Conservation (phyloP, 768 basidiomycete genomes). For the Mycena olivaceomarginata region DNA sequence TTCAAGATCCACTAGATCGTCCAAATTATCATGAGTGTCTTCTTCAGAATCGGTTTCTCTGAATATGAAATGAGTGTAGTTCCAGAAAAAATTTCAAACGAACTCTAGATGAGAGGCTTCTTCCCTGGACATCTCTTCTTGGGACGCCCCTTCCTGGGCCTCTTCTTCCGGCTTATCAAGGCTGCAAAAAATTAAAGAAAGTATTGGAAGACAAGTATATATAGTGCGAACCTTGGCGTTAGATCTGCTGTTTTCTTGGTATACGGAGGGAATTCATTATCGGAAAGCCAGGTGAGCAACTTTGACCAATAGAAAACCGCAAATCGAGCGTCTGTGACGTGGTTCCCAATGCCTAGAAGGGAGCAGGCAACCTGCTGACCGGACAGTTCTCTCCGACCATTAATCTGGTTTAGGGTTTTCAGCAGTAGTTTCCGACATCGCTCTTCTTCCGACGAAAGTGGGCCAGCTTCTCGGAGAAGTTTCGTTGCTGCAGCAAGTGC, state of each 20-base stretch:
- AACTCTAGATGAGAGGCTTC: background rate
- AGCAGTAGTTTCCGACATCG: slow-evolving; percentile 17
- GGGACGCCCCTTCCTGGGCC: background rate
- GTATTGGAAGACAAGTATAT: background rate
- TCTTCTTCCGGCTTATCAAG: background rate
- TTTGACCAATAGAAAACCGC: slow-evolving; percentile 33
- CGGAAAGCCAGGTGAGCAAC: slow-evolving; percentile 29
- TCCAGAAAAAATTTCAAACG: background rate
- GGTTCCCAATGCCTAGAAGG: slow-evolving; percentile 24
- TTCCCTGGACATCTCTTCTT: no score
- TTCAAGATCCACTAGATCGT: slow-evolving; percentile 12
- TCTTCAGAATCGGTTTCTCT: background rate
- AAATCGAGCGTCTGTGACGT: slow-evolving; percentile 35
- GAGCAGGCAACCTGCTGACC: slow-evolving; percentile 39
- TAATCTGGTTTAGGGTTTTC: slow-evolving; percentile 41
- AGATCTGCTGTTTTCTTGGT: background rate
- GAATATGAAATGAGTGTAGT: background rate
- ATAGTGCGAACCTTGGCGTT: background rate
- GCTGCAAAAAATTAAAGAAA: background rate
- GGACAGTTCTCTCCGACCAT: slow-evolving; percentile 31
- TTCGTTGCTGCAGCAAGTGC: slow-evolving; percentile 36
- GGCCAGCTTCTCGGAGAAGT: background rate
- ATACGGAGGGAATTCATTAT: slow-evolving; percentile 11
- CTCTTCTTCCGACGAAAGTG: background rate
- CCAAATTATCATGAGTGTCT: background rate